These are phyloP conservation scores for Tricharina praecox DNA, from an alignment of 495 filamentous ascomycete species.

Conservation along the genomic window DNA sequence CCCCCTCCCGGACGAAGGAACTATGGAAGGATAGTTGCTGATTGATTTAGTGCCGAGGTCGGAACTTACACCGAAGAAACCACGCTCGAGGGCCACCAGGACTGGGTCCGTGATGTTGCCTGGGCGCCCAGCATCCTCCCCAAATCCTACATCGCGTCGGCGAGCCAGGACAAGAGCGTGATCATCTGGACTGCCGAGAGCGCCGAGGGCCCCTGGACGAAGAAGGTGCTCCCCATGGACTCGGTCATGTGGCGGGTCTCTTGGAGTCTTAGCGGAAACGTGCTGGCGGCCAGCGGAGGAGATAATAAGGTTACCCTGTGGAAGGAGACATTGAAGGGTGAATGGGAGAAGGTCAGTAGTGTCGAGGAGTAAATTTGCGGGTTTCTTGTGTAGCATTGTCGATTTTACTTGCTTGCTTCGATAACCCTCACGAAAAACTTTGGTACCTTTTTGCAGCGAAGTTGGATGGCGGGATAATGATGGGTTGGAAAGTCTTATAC, in stretches of 20 bases:
- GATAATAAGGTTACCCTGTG: constrained; percentile 91
- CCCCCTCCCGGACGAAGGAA: background rate
- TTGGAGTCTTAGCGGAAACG: constrained; percentile 96
- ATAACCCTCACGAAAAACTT: too few species aligned
- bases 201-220: constrained; percentile 54
- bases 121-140: constrained; percentile 88
- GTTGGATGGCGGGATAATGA: too few species aligned
- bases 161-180: constrained; percentile 90
- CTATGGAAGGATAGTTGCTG: background rate
- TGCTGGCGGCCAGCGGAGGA: constrained; percentile 77
- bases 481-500: too few species aligned
- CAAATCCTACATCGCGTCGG: constrained; percentile 88
- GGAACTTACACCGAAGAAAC: constrained; percentile 37
- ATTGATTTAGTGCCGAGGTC: constrained; percentile 32
- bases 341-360: constrained; percentile 90
- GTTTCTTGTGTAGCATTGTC: too few species aligned
- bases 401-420: too few species aligned
- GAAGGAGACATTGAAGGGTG: constrained; percentile 64
- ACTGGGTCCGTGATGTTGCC: constrained; percentile 96
- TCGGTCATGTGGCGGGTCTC: constrained; percentile 86
- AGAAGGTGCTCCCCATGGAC: constrained; percentile 71
- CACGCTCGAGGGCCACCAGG: constrained; percentile 59
- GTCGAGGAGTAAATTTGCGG: constrained; percentile 88
- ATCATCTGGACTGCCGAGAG: constrained; percentile 75
- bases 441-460: too few species aligned